Conservation (phyloP, 108 stramenopile species). For the Skeletonema potamos region DNA sequence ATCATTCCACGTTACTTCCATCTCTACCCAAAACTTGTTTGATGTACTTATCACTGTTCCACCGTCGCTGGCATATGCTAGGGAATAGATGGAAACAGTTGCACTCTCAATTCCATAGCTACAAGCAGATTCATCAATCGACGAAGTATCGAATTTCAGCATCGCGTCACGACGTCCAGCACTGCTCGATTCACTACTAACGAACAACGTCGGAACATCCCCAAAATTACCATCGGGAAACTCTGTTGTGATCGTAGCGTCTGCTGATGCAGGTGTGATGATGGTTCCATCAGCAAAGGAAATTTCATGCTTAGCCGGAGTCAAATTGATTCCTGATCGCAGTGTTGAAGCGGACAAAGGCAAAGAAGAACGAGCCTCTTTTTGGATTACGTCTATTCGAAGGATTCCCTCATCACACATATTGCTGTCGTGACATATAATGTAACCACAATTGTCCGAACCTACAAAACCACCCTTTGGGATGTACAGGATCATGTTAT, state of each 20-base stretch:
- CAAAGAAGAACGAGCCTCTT: neutral
- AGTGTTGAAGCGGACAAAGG: neutral
- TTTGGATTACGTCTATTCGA: constrained; percentile 23
- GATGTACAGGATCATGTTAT: constrained; percentile 17
- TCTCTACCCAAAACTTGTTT: constrained; percentile 19
- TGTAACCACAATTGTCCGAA: constrained; percentile 27
- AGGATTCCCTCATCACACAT: constrained; percentile 41
- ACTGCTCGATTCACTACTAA: constrained; percentile 25
- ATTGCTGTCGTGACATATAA: constrained; percentile 4
- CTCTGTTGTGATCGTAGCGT: constrained; percentile 27
- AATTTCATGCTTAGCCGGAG: neutral
- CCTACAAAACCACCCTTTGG: constrained; percentile 24
- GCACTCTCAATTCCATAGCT: constrained; percentile 10
- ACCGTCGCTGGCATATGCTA: constrained; percentile 12
- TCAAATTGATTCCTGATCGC: constrained; percentile 1
- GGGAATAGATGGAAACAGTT: constrained; percentile 20
- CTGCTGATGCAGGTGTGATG: constrained; percentile 9
- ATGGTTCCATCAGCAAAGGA: constrained; percentile 10
- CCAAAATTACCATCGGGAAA: constrained; percentile 35
- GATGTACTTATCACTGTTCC: constrained; percentile 28
- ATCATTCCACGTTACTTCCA: constrained; percentile 26
- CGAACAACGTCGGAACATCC: constrained; percentile 8
- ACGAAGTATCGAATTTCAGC: constrained; percentile 21
- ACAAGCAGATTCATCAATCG: constrained; percentile 26
- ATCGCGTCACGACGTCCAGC: constrained; percentile 17